Evolutionary conservation across 805 yeast genomes (phyloP), one percentile per base, ranked within the genome.

Genomic region (Metschnikowia lachancei): DNA sequence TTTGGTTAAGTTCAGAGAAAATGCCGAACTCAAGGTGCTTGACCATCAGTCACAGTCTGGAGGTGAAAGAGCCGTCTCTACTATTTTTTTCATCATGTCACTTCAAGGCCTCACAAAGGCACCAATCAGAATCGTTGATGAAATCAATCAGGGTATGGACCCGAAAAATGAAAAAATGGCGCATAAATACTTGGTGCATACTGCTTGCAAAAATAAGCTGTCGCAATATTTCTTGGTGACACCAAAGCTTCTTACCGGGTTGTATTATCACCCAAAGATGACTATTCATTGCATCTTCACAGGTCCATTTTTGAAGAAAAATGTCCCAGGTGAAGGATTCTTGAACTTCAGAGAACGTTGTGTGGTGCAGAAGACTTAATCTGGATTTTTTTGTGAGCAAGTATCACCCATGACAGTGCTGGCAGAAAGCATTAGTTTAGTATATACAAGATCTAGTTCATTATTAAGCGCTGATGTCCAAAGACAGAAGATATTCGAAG

Each of bases 131-230:
- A 91, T 92, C 2, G 97, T 94, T 7, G 99, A 94, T 67, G 99
- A 94, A 71, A 95, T 94, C 52, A 94, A 94, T 63, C 99, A 94
- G 69, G 99, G 99, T 55, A 91, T 94, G 98, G 99, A 94, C 67
- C 86, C 95, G 11, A 80, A 80, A 50, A 94, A 94, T 60, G 99
- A 94, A 65, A 79, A 91, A 51, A 75, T 80, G 68, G 91, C 94
- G 2, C 97, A 92, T 62, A 78, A 80, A 51, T 80, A 87, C 51
- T 82, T 94, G 76, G 96, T 92, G 1, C 82, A 85, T 45, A 82
- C 85, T 39, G 92, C 97, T 0, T 87, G 96, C 60, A 52, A 55
- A 33, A 59, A 58, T 7, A 77, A 50, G 56, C 75, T 51, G 64
- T 81, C 95, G 2, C 99, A 94, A 60, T 92, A 90, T 62, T 90